These are phyloP conservation scores for Epithele typhae DNA, from an alignment of 768 basidiomycete genomes.

Conservation along the genomic window DNA sequence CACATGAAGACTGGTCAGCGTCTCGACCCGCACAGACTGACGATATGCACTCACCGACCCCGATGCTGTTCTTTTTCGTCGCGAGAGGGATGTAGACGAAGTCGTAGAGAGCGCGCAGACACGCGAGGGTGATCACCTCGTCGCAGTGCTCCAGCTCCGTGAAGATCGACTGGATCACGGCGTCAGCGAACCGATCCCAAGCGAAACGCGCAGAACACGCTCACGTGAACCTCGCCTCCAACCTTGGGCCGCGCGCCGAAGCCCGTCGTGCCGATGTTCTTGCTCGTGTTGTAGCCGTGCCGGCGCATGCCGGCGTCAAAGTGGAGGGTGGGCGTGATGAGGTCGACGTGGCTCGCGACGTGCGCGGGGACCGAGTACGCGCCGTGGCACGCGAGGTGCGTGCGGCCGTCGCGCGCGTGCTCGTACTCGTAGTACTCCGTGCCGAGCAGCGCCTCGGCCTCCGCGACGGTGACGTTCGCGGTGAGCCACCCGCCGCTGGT, in stretches of 20 bases:
- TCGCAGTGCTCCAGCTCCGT: constrained; percentile 18
- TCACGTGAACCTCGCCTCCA: too few relatives aligned
- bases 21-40: too few relatives aligned
- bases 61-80: constrained; percentile 27
- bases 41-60: constrained; percentile 22
- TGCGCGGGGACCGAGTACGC: constrained; percentile 59
- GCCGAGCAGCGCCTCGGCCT: constrained; percentile 40
- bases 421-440: constrained; percentile 56
- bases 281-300: background rate
- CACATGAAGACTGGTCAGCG: background rate
- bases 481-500: constrained; percentile 40
- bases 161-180: too few relatives aligned
- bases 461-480: constrained; percentile 35
- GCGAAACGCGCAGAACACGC: too few relatives aligned
- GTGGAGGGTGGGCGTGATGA: constrained; percentile 69
- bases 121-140: constrained; percentile 25
- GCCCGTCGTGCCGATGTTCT: too few relatives aligned
- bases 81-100: constrained; percentile 23
- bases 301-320: constrained; percentile 30
- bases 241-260: too few relatives aligned
- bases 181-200: too few relatives aligned
- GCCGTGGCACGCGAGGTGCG: constrained; percentile 53
- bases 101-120: constrained; percentile 30
- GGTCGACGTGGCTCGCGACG: constrained; percentile 55
- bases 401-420: constrained; percentile 46